A percentile compares a stretch with the other conserved stretches of the same genome.
Evolutionary conservation across 2,329 filamentous ascomycete genomes (phyloP).

Genomic region (Trichoderma koningii): DNA sequence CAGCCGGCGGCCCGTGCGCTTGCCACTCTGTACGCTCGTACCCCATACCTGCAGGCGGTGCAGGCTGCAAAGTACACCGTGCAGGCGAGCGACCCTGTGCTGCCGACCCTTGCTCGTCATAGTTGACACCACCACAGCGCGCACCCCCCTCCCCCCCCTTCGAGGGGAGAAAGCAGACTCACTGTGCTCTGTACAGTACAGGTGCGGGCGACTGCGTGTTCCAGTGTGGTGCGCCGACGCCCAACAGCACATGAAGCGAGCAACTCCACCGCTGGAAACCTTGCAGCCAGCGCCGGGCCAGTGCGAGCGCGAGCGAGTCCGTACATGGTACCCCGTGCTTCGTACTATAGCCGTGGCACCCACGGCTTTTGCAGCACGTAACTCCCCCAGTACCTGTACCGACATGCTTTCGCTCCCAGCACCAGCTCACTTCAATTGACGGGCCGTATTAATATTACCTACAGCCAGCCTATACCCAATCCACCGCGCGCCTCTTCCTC

Average conservation of each 20-base stretch:
- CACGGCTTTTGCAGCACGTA: background rate
- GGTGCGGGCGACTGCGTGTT: background rate
- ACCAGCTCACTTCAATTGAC: slow-evolving; percentile 8
- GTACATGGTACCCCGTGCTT: background rate
- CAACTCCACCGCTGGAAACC: background rate
- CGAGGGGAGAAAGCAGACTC: too few species aligned
- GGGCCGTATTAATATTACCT: slow-evolving; percentile 26
- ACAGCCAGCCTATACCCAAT: slow-evolving; percentile 25
- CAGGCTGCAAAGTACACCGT: background rate
- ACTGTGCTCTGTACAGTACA: too few species aligned
- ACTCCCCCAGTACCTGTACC: background rate
- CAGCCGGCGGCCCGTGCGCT: slow-evolving; percentile 13
- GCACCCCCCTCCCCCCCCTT: too few species aligned
- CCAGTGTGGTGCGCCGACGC: background rate
- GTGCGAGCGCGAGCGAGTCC: too few species aligned
- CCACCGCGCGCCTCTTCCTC: slow-evolving; percentile 3
- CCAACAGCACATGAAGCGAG: background rate
- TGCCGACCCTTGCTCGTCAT: too few species aligned
- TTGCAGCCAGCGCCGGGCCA: background rate
- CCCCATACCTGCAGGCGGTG: background rate
- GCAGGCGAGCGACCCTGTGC: background rate
- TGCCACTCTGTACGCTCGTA: background rate
- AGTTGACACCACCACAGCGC: too few species aligned
- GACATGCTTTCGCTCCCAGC: slow-evolving; percentile 1
- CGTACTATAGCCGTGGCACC: background rate